Conservation (phyloP, 495 filamentous ascomycete genomes). For the Staphylotrichum tortipilum region DNA sequence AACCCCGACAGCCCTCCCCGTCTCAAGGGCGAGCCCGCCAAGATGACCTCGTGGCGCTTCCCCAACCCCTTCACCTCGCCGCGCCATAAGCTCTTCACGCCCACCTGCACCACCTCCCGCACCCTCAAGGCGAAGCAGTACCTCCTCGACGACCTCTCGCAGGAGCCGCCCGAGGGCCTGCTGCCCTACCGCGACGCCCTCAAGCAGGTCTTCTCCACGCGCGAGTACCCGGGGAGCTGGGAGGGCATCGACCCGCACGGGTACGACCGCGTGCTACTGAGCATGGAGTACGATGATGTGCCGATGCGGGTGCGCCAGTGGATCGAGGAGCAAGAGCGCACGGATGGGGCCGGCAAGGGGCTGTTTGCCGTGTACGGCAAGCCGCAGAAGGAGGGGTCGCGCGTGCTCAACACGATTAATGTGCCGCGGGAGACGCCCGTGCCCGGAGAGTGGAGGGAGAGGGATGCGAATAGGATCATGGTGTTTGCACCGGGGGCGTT, state of each 20-base stretch:
- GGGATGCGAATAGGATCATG: conserved; percentile 19
- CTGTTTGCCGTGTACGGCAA: conserved; percentile 24
- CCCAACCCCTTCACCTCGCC: conserved; percentile 20
- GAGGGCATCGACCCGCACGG: conserved; percentile 31
- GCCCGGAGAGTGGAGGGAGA: conserved; percentile 6
- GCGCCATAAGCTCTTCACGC: conserved; percentile 6
- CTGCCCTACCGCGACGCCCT: conserved; percentile 23
- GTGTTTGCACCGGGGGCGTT: conserved; percentile 30
- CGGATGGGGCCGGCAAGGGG: conserved; percentile 13
- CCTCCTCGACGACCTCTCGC: conserved; percentile 28
- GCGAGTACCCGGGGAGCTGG: conserved; percentile 29
- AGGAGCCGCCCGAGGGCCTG: conserved; percentile 18
- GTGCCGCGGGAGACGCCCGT: conserved; percentile 14
- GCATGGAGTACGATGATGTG: conserved; percentile 26
- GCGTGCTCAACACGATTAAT: conserved; percentile 7
- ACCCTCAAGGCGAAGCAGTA: conserved; percentile 23
- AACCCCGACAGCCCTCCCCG: conserved; percentile 12
- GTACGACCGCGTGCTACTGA: conserved; percentile 27
- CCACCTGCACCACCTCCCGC: conserved; percentile 15
- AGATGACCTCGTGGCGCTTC: conserved; percentile 24
- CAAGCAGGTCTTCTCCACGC: conserved; percentile 20
- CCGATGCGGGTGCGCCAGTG: conserved; percentile 27
- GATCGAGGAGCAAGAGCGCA: conserved; percentile 30
- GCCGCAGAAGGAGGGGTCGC: conserved; percentile 1
- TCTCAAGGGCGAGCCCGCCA: conserved; percentile 16